These are phyloP conservation scores for Paracamarosporium sp. DNA, from an alignment of 2,329 filamentous ascomycete genomes.

Conservation along the genomic window DNA sequence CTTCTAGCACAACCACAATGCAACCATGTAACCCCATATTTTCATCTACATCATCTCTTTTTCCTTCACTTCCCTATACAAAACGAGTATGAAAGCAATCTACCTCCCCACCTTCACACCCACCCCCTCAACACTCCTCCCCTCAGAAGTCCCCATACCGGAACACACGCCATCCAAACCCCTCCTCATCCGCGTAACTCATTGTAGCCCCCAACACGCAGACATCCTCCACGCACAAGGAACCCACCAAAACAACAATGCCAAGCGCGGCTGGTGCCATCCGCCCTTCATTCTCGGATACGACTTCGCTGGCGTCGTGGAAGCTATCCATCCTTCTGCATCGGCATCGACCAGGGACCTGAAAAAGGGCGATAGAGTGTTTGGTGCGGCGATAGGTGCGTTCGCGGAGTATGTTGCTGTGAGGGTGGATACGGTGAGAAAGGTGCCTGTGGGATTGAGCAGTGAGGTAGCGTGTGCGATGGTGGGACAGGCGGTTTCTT, in stretches of 20 bases:
- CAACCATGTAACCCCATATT: no score
- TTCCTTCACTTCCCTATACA: background rate
- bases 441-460: slow-evolving; percentile 55
- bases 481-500: slow-evolving; percentile 61
- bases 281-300: slow-evolving; percentile 66
- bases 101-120: no score
- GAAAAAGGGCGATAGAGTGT: slow-evolving; percentile 59
- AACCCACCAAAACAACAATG: slow-evolving; percentile 66
- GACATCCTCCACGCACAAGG: slow-evolving; percentile 62
- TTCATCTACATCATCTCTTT: no score
- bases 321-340: slow-evolving; percentile 41
- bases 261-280: slow-evolving; percentile 27
- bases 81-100: no score
- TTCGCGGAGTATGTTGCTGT: slow-evolving; percentile 61
- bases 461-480: slow-evolving; percentile 61
- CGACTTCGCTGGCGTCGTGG: slow-evolving; percentile 65
- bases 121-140: background rate
- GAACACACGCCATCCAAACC: background rate
- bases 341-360: slow-evolving; percentile 35
- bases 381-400: slow-evolving; percentile 59
- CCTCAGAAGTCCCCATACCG: background rate
- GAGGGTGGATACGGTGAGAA: slow-evolving; percentile 48
- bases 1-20: background rate
- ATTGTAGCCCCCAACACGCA: slow-evolving; percentile 3
- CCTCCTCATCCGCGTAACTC: background rate